Evolutionary conservation across 2,329 filamentous ascomycete genomes (phyloP), one percentile per base, ranked within the genome.

Genomic region (Fusarium algeriense): DNA sequence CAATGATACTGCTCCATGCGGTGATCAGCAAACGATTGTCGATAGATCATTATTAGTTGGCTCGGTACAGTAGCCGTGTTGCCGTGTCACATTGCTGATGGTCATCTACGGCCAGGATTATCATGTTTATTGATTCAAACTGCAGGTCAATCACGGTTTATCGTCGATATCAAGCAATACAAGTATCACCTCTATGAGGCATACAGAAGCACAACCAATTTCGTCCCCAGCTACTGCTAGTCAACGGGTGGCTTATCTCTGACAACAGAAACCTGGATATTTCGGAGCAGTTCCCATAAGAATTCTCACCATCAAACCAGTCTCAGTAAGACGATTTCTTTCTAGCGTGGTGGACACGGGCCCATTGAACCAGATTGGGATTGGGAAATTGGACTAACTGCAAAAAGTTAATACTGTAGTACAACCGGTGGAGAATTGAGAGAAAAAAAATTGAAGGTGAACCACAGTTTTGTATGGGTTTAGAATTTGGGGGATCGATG

Each of bases 201-300:
- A 44, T 28, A 26, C 43, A 20, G 23, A 43, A 43, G 17, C 44
- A 32, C 26, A 35, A 15, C 17, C 37, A 44, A 53, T 41, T 37
- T 49, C 43, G 32, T 40, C 44, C 34, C 43, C 19, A 19, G 46
- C 28, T 45, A 38, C 45, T 64, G 45, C 63, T 73, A 73, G 64
- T 50, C 19, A 44, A 57, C 71, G 71, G 71, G 73, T 74, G 69
- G 59, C 60, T 70, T 69, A 60, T 66, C 61, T 52, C 10, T 74
- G 65, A 59, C 40, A 66, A 26, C 14, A 56, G 20, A 54, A 48
- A 57, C 30, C 35, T 17, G 43, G 40, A 32, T 32, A 23, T 37
- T 44, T 32, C 26, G 41, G 41, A 23, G n/a, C 63, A 37, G 41
- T 56, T 43, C 35, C 28, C 17, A 23, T 45, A 32, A 14, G 30